These are phyloP conservation scores for Eutrema heterophyllum DNA, from an alignment of 345 rosid species.

Conservation along the genomic window DNA sequence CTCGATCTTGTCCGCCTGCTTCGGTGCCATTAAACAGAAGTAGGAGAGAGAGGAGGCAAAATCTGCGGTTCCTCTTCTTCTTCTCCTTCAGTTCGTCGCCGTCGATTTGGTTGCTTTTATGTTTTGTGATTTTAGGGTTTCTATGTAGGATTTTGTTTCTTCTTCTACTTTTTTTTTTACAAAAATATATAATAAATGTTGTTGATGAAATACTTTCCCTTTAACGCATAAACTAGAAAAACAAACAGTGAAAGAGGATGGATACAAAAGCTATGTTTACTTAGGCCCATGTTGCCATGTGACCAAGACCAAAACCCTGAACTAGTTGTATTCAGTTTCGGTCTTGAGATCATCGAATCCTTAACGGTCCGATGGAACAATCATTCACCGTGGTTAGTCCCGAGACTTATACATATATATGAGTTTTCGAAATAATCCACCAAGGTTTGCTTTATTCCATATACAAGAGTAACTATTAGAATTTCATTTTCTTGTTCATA, in stretches of 20 bases:
- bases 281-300: background rate
- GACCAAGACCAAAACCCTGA: background rate
- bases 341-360: too few species aligned
- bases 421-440: too few species aligned
- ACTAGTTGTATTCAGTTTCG: background rate
- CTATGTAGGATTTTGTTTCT: background rate
- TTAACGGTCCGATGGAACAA: too few species aligned
- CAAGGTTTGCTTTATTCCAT: too few species aligned
- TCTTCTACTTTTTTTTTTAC: background rate
- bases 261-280: background rate
- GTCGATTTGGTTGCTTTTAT: conserved; percentile 7
- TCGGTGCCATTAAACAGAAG: conserved; percentile 22
- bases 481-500: background rate
- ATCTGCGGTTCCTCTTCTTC: background rate
- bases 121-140: background rate
- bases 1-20: conserved; percentile 8
- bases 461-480: background rate
- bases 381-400: background rate
- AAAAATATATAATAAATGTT: background rate
- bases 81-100: conserved; percentile 1
- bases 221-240: background rate
- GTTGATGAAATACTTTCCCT: background rate
- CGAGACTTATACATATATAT: too few species aligned
- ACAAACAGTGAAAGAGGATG: background rate
- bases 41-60: background rate